Conservation (phyloP, 2,329 filamentous ascomycete genomes). For the Dothiorella sarmentorum region DNA sequence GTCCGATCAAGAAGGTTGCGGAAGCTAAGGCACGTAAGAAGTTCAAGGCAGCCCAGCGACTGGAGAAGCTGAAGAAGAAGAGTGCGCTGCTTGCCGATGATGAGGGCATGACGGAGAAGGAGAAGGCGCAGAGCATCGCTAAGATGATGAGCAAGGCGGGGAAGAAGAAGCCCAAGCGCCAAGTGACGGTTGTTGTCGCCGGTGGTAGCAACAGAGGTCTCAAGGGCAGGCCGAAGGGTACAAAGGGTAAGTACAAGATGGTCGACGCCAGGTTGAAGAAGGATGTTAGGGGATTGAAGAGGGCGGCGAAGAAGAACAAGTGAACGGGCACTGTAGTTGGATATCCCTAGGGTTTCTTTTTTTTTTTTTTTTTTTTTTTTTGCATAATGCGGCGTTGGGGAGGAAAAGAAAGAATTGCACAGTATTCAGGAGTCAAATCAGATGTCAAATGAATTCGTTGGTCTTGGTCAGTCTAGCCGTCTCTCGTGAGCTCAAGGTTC, state of each 20-base stretch:
- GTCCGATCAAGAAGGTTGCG: conserved; percentile 97
- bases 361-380: too few species aligned
- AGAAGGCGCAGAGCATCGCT: conserved; percentile 82
- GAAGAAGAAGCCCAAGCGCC: conserved; percentile 80
- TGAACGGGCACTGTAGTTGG: background rate
- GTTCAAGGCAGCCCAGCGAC: conserved; percentile 81
- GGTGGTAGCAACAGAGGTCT: conserved; percentile 79
- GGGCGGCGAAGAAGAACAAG: conserved; percentile 67
- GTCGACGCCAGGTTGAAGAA: conserved; percentile 95
- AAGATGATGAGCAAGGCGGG: conserved; percentile 77
- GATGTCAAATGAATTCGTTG: background rate
- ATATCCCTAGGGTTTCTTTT: too few species aligned
- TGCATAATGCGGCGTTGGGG: background rate
- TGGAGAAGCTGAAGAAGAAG: conserved; percentile 98
- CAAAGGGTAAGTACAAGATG: conserved; percentile 97
- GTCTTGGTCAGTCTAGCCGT: background rate
- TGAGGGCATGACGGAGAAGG: conserved; percentile 90
- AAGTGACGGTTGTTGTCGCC: conserved; percentile 86
- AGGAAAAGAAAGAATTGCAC: conserved; percentile 2
- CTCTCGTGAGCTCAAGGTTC: background rate
- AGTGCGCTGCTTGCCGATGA: conserved; percentile 84
- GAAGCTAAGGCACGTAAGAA: conserved; percentile 97
- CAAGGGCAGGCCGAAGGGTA: conserved; percentile 79
- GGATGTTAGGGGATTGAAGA: conserved; percentile 85
- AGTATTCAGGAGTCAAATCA: background rate